Evolutionary conservation across 2,329 filamentous ascomycete genomes (phyloP).

Genomic region (Coleophoma cylindrospora): DNA sequence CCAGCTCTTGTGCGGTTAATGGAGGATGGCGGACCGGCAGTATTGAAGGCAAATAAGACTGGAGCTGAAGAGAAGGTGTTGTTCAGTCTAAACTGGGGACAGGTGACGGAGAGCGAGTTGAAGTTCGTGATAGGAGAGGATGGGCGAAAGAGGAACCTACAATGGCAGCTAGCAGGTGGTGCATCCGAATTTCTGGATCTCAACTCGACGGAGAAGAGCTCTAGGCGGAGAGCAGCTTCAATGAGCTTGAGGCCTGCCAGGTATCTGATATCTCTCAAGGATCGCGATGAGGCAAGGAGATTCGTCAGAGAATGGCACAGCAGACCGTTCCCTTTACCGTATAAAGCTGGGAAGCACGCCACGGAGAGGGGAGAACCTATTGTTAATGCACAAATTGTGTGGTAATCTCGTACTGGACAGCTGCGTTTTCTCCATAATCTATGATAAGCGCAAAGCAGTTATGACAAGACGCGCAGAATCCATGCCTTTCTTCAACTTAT

Average conservation of each 20-base stretch:
- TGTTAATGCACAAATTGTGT: constrained; percentile 41
- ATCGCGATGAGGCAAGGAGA: constrained; percentile 28
- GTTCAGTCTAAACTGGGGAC: constrained; percentile 18
- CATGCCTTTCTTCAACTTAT: constrained; percentile 22
- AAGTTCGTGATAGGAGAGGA: constrained; percentile 17
- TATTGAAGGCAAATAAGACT: constrained; percentile 10
- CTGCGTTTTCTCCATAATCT: constrained; percentile 1
- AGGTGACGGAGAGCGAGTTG: constrained; percentile 12
- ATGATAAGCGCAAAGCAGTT: constrained; percentile 4
- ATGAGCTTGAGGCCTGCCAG: constrained; percentile 4
- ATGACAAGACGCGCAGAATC: constrained; percentile 12
- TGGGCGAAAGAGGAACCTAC: constrained; percentile 23
- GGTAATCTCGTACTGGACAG: constrained; percentile 27
- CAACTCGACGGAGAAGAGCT: neutral
- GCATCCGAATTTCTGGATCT: constrained; percentile 2
- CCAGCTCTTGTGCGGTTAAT: constrained; percentile 27
- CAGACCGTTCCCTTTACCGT: constrained; percentile 32
- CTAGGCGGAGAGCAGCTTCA: neutral
- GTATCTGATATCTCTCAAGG: constrained; percentile 24
- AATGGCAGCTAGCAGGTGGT: constrained; percentile 22
- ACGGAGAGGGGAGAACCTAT: constrained; percentile 30
- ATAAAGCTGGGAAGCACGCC: constrained; percentile 20
- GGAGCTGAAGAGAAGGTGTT: constrained; percentile 21
- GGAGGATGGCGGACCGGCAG: constrained; percentile 25
- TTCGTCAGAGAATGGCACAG: constrained; percentile 49